Evolutionary conservation across 2,329 filamentous ascomycete genomes (phyloP).

Genomic region (Hypomyces rosellus): DNA sequence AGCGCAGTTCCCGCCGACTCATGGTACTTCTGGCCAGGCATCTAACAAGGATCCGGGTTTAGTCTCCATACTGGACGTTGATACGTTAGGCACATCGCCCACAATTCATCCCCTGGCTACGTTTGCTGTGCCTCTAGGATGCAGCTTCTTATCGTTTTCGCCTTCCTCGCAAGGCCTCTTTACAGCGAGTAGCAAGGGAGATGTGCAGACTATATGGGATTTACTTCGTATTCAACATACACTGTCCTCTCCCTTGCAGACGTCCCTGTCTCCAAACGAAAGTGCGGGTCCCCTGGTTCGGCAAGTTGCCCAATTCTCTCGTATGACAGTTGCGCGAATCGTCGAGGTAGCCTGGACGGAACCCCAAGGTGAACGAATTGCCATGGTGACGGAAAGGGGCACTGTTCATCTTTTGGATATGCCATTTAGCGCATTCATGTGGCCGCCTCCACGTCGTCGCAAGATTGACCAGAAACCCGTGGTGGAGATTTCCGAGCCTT

Average conservation of each 20-base stretch:
- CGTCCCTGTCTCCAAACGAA: conserved; percentile 36
- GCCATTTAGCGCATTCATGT: conserved; percentile 73
- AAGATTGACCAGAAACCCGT: conserved; percentile 37
- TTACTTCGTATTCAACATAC: conserved; percentile 60
- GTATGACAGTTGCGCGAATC: conserved; percentile 86
- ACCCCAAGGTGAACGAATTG: conserved; percentile 73
- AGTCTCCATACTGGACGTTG: conserved; percentile 68
- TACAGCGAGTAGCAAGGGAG: conserved; percentile 77
- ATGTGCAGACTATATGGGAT: conserved; percentile 78
- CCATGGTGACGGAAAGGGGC: conserved; percentile 89
- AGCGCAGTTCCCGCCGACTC: conserved; percentile 66
- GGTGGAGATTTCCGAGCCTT: conserved; percentile 42
- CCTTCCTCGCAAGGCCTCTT: conserved; percentile 68
- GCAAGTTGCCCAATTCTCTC: conserved; percentile 80
- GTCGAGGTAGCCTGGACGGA: conserved; percentile 85
- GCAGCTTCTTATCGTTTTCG: conserved; percentile 74
- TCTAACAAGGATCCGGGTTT: conserved; percentile 62
- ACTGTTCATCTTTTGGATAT: conserved; percentile 91
- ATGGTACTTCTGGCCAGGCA: conserved; percentile 54
- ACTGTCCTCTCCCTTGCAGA: conserved; percentile 54
- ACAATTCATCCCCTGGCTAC: conserved; percentile 60
- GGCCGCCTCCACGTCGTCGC: conserved; percentile 67
- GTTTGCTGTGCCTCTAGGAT: conserved; percentile 65
- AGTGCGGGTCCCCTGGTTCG: conserved; percentile 57
- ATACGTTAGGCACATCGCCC: conserved; percentile 47